A percentile compares a stretch with the other conserved stretches of the same genome.
Evolutionary conservation across 352 stramenopile species (phyloP).

Genomic region (Phytopythium boreale): DNA sequence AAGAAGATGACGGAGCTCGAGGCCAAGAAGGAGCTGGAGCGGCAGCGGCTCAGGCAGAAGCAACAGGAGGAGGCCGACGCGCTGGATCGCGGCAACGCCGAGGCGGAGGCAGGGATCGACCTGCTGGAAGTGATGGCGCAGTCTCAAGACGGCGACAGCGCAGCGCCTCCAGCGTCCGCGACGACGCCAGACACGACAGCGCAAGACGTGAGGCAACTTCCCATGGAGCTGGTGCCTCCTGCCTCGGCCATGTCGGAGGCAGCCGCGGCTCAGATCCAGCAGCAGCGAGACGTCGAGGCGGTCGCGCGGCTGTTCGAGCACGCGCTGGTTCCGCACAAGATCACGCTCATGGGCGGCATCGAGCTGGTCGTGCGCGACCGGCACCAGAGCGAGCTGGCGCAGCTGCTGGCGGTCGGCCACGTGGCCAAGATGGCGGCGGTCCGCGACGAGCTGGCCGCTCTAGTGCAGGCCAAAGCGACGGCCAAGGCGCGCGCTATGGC

Average conservation of each 20-base stretch:
- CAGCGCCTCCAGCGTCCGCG: neutral
- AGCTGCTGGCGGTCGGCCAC: slow-evolving; percentile 31
- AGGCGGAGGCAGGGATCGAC: slow-evolving; percentile 6
- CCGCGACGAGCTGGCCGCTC: slow-evolving; percentile 25
- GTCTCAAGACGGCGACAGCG: slow-evolving; percentile 4
- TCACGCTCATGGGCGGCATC: slow-evolving; percentile 50
- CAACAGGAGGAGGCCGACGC: slow-evolving; percentile 37
- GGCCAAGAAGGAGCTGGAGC: slow-evolving; percentile 58
- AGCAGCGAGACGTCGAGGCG: slow-evolving; percentile 40
- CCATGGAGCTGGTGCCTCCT: neutral
- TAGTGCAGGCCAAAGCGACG: slow-evolving; percentile 52
- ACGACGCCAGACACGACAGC: neutral
- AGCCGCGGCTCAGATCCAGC: slow-evolving; percentile 20
- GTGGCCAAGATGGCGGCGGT: slow-evolving; percentile 18
- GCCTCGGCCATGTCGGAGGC: neutral
- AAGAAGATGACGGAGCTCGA: slow-evolving; percentile 74
- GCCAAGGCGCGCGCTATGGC: slow-evolving; percentile 36
- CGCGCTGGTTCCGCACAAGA: slow-evolving; percentile 39
- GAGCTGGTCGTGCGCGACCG: slow-evolving; percentile 52
- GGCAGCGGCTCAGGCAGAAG: slow-evolving; percentile 37
- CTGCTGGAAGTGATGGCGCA: neutral
- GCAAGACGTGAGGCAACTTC: neutral
- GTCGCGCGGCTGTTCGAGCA: slow-evolving; percentile 61
- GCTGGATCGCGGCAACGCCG: slow-evolving; percentile 20
- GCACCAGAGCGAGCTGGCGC: slow-evolving; percentile 46